A percentile compares a stretch with the other conserved stretches of the same genome.
Conservation (phyloP, 164 flowering plant genomes). For the Tetracentron sinense region DNA sequence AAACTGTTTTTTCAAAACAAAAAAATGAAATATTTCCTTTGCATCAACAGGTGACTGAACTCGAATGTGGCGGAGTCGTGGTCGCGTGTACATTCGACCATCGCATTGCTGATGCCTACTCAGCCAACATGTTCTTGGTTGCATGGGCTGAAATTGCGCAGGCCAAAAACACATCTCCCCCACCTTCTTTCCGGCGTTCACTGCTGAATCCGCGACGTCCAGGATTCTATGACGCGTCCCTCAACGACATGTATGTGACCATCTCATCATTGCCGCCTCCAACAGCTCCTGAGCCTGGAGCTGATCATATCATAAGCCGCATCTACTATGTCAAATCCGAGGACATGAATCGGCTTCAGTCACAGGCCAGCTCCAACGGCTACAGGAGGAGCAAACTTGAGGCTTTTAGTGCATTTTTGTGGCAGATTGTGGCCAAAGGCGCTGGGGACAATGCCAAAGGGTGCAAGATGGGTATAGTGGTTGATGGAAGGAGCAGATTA, state of each 20-base stretch:
- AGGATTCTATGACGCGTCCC: slow-evolving; percentile 6
- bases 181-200: slow-evolving; percentile 17
- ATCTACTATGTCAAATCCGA: slow-evolving; percentile 26
- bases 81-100: slow-evolving; percentile 49
- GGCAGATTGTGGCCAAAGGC: slow-evolving; percentile 17
- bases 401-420: slow-evolving; percentile 28
- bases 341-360: slow-evolving; percentile 16
- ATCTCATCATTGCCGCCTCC: slow-evolving; percentile 17
- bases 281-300: background rate
- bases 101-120: slow-evolving; percentile 50
- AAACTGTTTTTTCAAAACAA: too few species aligned
- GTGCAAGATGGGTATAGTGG: slow-evolving; percentile 30
- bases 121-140: slow-evolving; percentile 46
- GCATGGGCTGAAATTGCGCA: slow-evolving; percentile 38
- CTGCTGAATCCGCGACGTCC: slow-evolving; percentile 23
- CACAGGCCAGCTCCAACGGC: slow-evolving; percentile 4
- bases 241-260: slow-evolving; percentile 25
- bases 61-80: slow-evolving; percentile 46
- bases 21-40: background rate
- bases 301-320: slow-evolving; percentile 24
- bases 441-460: background rate
- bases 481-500: slow-evolving; percentile 28
- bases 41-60: slow-evolving; percentile 24
- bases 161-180: slow-evolving; percentile 12
- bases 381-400: slow-evolving; percentile 23